phyloP scores from a whole-genome alignment of 352 stramenopile species.

The Pythium biforme region DNA sequence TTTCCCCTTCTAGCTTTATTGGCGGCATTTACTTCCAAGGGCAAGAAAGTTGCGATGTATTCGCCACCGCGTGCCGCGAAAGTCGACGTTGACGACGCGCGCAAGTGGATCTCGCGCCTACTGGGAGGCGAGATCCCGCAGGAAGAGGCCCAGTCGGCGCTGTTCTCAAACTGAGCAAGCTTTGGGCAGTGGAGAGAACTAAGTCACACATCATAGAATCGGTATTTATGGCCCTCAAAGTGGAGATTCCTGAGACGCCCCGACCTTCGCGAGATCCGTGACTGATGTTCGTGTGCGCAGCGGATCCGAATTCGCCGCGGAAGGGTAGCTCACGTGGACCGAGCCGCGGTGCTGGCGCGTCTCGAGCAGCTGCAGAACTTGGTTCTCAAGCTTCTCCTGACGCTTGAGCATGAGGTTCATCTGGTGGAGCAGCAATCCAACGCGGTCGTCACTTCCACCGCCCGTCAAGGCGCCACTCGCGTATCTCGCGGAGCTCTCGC shows the following conservation, averaged over 20 bases:
- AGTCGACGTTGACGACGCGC: slow-evolving; percentile 37
- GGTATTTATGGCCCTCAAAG: slow-evolving; percentile 27
- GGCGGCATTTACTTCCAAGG: slow-evolving; percentile 52
- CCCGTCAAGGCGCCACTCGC: background rate
- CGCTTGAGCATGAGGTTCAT: slow-evolving; percentile 33
- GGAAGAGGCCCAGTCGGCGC: slow-evolving; percentile 27
- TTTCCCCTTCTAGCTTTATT: slow-evolving; percentile 42
- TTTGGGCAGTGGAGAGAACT: background rate
- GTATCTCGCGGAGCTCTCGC: background rate
- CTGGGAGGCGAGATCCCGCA: slow-evolving; percentile 60
- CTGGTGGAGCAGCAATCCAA: slow-evolving; percentile 28
- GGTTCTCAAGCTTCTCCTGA: slow-evolving; percentile 35
- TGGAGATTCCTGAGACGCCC: slow-evolving; percentile 1
- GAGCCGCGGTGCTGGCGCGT: slow-evolving; percentile 12
- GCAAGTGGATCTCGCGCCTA: slow-evolving; percentile 63
- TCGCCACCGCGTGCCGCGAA: slow-evolving; percentile 9
- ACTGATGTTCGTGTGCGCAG: slow-evolving; percentile 1
- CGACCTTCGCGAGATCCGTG: slow-evolving; percentile 8
- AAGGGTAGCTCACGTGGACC: slow-evolving; percentile 10
- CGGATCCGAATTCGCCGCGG: background rate
- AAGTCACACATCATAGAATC: background rate
- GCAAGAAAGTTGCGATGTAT: slow-evolving; percentile 61
- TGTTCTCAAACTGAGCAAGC: slow-evolving; percentile 33
- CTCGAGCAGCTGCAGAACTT: slow-evolving; percentile 30
- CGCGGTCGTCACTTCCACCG: slow-evolving; percentile 14